Conservation (phyloP, 768 basidiomycete genomes). For the Kwoniella newhampshirensis region DNA sequence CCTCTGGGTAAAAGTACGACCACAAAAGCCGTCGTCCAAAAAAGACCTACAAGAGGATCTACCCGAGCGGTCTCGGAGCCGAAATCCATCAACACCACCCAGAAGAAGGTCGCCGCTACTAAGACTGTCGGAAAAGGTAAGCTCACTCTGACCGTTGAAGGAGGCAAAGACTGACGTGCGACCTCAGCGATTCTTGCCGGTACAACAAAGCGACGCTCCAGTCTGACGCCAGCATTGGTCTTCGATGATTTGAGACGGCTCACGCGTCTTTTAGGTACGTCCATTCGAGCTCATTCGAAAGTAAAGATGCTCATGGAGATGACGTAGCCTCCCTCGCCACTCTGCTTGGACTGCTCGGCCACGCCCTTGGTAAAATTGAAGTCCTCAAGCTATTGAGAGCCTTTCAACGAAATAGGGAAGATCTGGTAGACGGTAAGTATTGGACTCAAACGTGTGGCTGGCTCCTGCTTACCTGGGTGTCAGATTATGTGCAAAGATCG, state of each 20-base stretch:
- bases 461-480: neutral
- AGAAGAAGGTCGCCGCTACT: neutral
- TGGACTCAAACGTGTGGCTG: no score
- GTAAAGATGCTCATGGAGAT: neutral
- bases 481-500: conserved; percentile 67
- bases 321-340: conserved; percentile 52
- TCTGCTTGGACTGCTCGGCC: conserved; percentile 69
- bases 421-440: conserved; percentile 58
- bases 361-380: conserved; percentile 66
- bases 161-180: neutral
- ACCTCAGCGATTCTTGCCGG: neutral
- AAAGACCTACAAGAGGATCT: conserved; percentile 4
- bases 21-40: conserved; percentile 21
- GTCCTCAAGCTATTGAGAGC: conserved; percentile 66
- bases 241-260: conserved; percentile 33
- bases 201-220: conserved; percentile 15
- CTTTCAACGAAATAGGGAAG: conserved; percentile 60
- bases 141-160: neutral
- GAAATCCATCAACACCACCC: neutral
- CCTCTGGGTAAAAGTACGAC: conserved; percentile 20
- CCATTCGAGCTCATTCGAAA: neutral
- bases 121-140: conserved; percentile 5
- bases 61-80: conserved; percentile 16
- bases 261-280: conserved; percentile 33
- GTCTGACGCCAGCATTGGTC: conserved; percentile 1